phyloP scores from a whole-genome alignment of 768 basidiomycete genomes.

The Leccinellum rugosiceps region DNA sequence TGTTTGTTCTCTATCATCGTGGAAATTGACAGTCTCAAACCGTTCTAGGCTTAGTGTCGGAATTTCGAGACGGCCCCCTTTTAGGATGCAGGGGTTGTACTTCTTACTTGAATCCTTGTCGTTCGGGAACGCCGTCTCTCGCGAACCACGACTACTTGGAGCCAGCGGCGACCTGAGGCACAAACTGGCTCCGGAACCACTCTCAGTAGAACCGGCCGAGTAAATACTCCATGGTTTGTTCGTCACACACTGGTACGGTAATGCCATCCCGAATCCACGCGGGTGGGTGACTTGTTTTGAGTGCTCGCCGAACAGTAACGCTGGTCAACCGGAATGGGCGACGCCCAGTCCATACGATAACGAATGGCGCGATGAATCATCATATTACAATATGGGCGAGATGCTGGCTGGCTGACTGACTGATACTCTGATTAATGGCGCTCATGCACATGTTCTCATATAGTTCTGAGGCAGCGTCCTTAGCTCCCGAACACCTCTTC shows the following conservation, averaged over 20 bases:
- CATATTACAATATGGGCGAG: background rate
- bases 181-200: conserved; percentile 35
- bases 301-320: conserved; percentile 74
- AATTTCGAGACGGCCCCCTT: no score
- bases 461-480: conserved; percentile 74
- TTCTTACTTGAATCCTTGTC: no score
- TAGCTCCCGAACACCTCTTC: conserved; percentile 36
- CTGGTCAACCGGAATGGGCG: conserved; percentile 80
- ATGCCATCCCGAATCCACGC: conserved; percentile 79
- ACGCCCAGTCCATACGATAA: conserved; percentile 88
- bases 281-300: conserved; percentile 77
- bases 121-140: no score
- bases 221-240: conserved; percentile 61
- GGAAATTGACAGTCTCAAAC: no score
- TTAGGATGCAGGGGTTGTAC: no score
- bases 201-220: conserved; percentile 67
- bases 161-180: background rate
- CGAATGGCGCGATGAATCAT: conserved; percentile 71
- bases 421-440: conserved; percentile 96
- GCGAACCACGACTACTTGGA: conserved; percentile 10
- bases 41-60: no score
- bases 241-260: conserved; percentile 50
- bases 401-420: conserved; percentile 49
- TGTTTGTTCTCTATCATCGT: no score
- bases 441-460: conserved; percentile 93